phyloP scores from a whole-genome alignment of 192 early-diverging fungal species.

The Chytriomyces sp. region DNA sequence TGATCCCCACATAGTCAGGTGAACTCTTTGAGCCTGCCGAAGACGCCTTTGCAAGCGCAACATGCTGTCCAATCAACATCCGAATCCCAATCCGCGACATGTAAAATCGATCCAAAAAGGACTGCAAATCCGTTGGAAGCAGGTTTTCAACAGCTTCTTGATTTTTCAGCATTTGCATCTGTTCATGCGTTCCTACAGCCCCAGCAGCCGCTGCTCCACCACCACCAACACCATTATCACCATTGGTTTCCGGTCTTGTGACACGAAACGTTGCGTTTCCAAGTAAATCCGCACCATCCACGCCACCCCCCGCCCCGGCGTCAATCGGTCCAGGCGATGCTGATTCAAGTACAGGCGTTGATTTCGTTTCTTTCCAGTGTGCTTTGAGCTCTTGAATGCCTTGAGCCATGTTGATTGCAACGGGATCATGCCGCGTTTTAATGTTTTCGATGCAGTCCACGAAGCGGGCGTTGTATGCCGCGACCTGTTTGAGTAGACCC shows the following conservation, averaged over 20 bases:
- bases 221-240: background rate
- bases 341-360: conserved; percentile 24
- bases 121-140: conserved; percentile 75
- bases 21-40: conserved; percentile 11
- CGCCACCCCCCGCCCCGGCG: background rate
- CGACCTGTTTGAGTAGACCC: conserved; percentile 49
- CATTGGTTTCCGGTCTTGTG: no score
- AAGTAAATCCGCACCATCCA: no score
- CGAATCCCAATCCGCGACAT: conserved; percentile 98
- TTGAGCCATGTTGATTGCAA: conserved; percentile 78
- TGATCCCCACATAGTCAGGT: conserved; percentile 88
- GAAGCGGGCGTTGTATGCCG: conserved; percentile 82
- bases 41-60: conserved; percentile 47
- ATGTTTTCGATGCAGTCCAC: conserved; percentile 88
- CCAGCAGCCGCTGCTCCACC: background rate
- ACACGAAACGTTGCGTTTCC: no score
- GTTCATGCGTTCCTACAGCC: background rate
- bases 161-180: background rate
- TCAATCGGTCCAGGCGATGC: background rate
- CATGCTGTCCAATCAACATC: conserved; percentile 85
- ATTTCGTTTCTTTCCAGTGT: conserved; percentile 53
- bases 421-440: conserved; percentile 91
- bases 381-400: conserved; percentile 93
- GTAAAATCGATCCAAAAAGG: conserved; percentile 94
- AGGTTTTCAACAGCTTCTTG: background rate